Conservation (phyloP, 2,329 filamentous ascomycete genomes). For the Trichoderma koningiopsis region DNA sequence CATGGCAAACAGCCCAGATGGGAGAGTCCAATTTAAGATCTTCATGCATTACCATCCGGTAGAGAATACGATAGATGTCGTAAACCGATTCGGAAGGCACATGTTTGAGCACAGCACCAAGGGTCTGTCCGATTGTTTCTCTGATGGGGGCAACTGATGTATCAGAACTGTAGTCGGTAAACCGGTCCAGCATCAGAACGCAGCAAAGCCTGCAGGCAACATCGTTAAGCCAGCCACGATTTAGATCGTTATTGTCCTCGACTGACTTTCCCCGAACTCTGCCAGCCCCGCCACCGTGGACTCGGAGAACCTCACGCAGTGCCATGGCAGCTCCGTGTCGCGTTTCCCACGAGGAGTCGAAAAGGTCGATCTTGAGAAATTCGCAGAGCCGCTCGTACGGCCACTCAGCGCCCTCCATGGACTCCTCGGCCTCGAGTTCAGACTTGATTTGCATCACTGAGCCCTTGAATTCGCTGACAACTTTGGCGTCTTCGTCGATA, state of each 20-base stretch:
- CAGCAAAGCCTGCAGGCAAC: conserved; percentile 92
- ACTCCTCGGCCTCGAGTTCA: conserved; percentile 75
- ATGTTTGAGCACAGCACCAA: conserved; percentile 86
- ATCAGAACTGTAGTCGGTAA: conserved; percentile 96
- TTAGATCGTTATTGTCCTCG: conserved; percentile 75
- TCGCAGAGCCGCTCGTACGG: conserved; percentile 93
- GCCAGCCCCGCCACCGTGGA: conserved; percentile 89
- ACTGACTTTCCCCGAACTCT: conserved; percentile 70
- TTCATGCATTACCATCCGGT: conserved; percentile 88
- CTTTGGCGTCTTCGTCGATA: conserved; percentile 85
- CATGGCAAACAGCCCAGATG: conserved; percentile 94
- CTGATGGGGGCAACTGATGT: conserved; percentile 95
- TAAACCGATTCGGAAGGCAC: conserved; percentile 78
- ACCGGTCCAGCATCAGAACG: conserved; percentile 95
- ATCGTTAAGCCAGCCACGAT: conserved; percentile 88
- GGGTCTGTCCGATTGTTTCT: conserved; percentile 90
- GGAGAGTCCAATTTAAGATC: conserved; percentile 73
- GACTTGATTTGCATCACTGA: conserved; percentile 79
- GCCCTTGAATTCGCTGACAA: conserved; percentile 95
- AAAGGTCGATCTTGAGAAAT: conserved; percentile 89
- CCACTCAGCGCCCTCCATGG: conserved; percentile 82
- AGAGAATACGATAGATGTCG: conserved; percentile 79
- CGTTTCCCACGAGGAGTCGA: conserved; percentile 92
- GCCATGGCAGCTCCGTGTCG: conserved; percentile 96
- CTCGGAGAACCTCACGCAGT: conserved; percentile 83